Conservation (phyloP, 2,329 filamentous ascomycete genomes). For the Cladosporium sp. region DNA sequence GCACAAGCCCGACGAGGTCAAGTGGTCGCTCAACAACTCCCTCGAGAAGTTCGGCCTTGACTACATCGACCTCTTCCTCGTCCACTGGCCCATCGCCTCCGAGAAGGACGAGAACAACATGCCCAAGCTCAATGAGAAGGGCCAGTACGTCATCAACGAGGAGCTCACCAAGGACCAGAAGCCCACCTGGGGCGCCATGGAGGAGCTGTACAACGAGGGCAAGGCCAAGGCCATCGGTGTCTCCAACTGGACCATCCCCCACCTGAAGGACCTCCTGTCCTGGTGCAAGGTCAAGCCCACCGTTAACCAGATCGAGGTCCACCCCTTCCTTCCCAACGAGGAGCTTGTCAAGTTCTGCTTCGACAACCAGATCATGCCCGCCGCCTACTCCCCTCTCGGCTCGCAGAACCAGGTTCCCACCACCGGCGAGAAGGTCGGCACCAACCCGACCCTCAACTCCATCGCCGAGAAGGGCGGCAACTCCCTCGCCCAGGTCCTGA, state of each 20-base stretch:
- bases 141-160: conserved; percentile 61
- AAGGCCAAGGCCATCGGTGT: conserved; percentile 53
- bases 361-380: conserved; percentile 52
- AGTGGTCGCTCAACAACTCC: conserved; percentile 32
- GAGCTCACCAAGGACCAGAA: conserved; percentile 62
- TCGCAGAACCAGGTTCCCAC: conserved; percentile 66
- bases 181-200: conserved; percentile 61
- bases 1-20: conserved; percentile 37
- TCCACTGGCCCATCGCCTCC: conserved; percentile 45
- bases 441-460: conserved; percentile 55
- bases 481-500: conserved; percentile 58
- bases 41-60: conserved; percentile 31
- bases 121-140: conserved; percentile 49
- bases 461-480: conserved; percentile 56
- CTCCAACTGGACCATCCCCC: conserved; percentile 47
- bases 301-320: conserved; percentile 49
- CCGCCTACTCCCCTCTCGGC: conserved; percentile 56
- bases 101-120: conserved; percentile 47
- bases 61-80: conserved; percentile 34
- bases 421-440: conserved; percentile 62
- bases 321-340: conserved; percentile 59
- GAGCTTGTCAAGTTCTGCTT: conserved; percentile 56
- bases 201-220: conserved; percentile 51
- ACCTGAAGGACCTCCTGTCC: conserved; percentile 41
- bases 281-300: conserved; percentile 39